Percentiles rank a stretch among this genome's conserved stretches.
These are phyloP conservation scores for Diplodia scrobiculata DNA, from an alignment of 2,329 filamentous ascomycete genomes.

Conservation along the genomic window DNA sequence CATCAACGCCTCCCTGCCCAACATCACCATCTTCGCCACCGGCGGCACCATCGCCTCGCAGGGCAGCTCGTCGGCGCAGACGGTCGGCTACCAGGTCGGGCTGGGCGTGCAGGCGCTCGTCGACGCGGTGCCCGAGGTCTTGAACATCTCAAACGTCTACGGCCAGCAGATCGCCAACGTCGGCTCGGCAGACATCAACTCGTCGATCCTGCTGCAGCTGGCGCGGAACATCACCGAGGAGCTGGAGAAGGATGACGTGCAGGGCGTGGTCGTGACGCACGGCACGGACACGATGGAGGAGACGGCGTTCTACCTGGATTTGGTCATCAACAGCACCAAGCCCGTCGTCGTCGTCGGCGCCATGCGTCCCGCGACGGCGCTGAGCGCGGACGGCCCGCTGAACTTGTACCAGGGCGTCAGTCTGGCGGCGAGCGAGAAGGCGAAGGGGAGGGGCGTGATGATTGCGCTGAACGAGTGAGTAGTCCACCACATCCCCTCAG, in stretches of 20 bases:
- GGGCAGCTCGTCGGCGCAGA: slow-evolving; percentile 54
- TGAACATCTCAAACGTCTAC: slow-evolving; percentile 58
- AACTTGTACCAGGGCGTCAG: slow-evolving; percentile 64
- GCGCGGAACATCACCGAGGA: slow-evolving; percentile 54
- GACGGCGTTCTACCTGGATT: slow-evolving; percentile 64
- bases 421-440: slow-evolving; percentile 54
- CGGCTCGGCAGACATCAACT: slow-evolving; percentile 47
- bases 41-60: slow-evolving; percentile 63
- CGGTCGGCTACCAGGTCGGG: slow-evolving; percentile 57
- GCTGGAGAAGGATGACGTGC: slow-evolving; percentile 49
- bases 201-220: slow-evolving; percentile 53
- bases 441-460: slow-evolving; percentile 58
- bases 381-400: slow-evolving; percentile 64
- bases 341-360: slow-evolving; percentile 63
- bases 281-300: slow-evolving; percentile 68
- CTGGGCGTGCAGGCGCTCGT: slow-evolving; percentile 57
- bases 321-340: slow-evolving; percentile 60
- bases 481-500: background rate
- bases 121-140: slow-evolving; percentile 58
- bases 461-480: slow-evolving; percentile 60
- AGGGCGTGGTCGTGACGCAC: slow-evolving; percentile 62
- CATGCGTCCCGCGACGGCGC: slow-evolving; percentile 64
- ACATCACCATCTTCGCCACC: slow-evolving; percentile 60
- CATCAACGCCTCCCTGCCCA: slow-evolving; percentile 54
- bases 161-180: slow-evolving; percentile 51